Percentiles rank a stretch among this genome's conserved stretches.
Conservation (phyloP, 139 green algal species). For the Yamagishiella unicocca region DNA sequence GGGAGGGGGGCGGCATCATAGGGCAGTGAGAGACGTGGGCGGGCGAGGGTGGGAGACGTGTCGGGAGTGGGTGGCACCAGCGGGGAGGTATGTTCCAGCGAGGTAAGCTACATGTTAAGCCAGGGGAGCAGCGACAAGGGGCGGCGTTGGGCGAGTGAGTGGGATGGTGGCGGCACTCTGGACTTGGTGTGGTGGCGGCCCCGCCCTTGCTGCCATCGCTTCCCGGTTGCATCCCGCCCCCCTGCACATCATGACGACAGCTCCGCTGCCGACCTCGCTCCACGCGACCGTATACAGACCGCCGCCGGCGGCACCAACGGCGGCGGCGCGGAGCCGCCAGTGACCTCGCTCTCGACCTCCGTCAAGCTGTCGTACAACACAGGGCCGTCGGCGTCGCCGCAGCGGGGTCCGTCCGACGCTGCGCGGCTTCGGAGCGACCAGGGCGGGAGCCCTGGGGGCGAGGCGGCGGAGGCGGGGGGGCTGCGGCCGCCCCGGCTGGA, state of each 20-base stretch:
- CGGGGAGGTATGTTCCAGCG: too few relatives aligned
- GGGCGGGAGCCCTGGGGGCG: background rate
- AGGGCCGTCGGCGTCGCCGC: background rate
- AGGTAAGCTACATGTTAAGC: too few relatives aligned
- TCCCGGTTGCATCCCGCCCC: too few relatives aligned
- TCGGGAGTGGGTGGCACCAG: too few relatives aligned
- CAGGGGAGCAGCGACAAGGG: too few relatives aligned
- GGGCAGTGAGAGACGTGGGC: background rate
- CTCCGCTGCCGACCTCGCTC: too few relatives aligned
- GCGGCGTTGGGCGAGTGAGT: too few relatives aligned
- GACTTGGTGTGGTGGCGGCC: too few relatives aligned
- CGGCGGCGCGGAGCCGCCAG: background rate
- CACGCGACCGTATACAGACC: background rate
- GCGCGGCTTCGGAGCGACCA: background rate
- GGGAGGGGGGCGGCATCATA: background rate
- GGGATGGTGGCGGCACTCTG: too few relatives aligned
- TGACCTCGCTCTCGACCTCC: background rate
- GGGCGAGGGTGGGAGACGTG: too few relatives aligned
- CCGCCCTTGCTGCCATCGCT: too few relatives aligned
- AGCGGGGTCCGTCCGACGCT: background rate
- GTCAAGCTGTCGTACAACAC: slow-evolving; percentile 30
- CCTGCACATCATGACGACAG: too few relatives aligned
- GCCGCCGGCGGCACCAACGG: background rate
- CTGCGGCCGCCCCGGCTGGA: slow-evolving; percentile 28
- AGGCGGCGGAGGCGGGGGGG: background rate